Base-by-base conservation (phyloP, 352 stramenopile species). In the Phytophthora chlamydospora region DNA sequence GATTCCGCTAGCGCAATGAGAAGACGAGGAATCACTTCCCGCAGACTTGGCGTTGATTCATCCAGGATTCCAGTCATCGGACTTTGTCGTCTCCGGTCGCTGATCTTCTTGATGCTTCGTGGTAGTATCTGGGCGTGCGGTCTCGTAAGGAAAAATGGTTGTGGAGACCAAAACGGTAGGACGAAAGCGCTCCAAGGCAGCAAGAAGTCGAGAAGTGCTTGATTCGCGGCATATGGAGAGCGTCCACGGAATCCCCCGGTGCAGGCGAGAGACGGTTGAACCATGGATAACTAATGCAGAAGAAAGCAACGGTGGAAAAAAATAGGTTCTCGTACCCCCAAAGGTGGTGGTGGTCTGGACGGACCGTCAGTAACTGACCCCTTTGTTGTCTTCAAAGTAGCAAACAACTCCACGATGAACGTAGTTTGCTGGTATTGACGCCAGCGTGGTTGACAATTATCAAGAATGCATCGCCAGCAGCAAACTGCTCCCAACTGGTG, bases 121-220 rank as follows among this genome's bases (percentile, higher is more conserved):
- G 24, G 4, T 29, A 29, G 3, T 41, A 31, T 39, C 33, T 41
- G 4, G n/a, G 11, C 16, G 43, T 66, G 36, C 2, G 54, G 33
- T 34, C 41, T 7, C 40, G 49, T 40, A 43, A 50, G 54, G 6
- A 52, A 74, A 74, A 68, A 17, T n/a, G 38, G 31, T 64, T 71
- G 50, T 73, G 65, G 24, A 48, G 34, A 13, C 31, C 10, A 24
- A 39, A 47, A 29, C 12, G 19, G 41, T 2, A 29, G 40, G 10
- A 12, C 5, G 13, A 11, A 29, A 29, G 24, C 24, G 4, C n/a
- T 21, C 6, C 14, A 46, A 46, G 17, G 40, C 24, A 29, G 24
- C 24, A 24, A 24, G 21, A 24, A 24, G 21, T 24, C 21, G 21
- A 24, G 21, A 24, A 24, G 21, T 24, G 21, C 3, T 24, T 24